These are phyloP conservation scores for Vaccinium corymbosum DNA, from an alignment of 148 eudicot genomes.

Conservation along the genomic window DNA sequence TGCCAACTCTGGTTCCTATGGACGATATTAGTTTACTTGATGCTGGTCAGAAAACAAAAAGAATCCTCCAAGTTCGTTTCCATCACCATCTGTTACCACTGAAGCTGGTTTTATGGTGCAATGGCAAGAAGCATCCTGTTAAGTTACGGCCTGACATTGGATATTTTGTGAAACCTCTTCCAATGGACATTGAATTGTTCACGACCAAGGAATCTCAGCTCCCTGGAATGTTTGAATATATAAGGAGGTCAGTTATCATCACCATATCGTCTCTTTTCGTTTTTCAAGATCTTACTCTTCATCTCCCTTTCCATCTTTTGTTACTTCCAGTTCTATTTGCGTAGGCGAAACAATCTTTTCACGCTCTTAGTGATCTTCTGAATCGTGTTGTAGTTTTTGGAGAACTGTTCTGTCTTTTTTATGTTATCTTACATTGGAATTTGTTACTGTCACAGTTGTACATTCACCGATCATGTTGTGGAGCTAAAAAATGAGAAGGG, in stretches of 20 bases:
- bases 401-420: background rate
- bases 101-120: constrained; percentile 69
- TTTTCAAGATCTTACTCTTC: background rate
- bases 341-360: background rate
- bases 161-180: constrained; percentile 88
- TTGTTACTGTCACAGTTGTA: constrained; percentile 54
- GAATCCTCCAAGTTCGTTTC: constrained; percentile 71
- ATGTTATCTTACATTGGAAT: background rate
- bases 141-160: constrained; percentile 97
- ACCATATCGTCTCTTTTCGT: constrained; percentile 5
- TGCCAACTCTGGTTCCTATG: constrained; percentile 70
- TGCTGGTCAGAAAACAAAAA: constrained; percentile 55
- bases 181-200: constrained; percentile 62
- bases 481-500: constrained; percentile 47
- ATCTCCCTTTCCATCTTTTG: background rate
- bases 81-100: constrained; percentile 92
- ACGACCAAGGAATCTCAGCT: constrained; percentile 70
- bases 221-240: constrained; percentile 94
- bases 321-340: background rate
- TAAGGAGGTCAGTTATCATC: constrained; percentile 58
- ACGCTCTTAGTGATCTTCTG: constrained; percentile 3
- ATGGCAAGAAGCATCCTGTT: constrained; percentile 57
- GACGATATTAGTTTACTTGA: constrained; percentile 63
- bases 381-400: constrained; percentile 2
- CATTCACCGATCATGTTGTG: constrained; percentile 62